Conservation (phyloP, 129 eudicot genomes). For the Saussurea involucrata region DNA sequence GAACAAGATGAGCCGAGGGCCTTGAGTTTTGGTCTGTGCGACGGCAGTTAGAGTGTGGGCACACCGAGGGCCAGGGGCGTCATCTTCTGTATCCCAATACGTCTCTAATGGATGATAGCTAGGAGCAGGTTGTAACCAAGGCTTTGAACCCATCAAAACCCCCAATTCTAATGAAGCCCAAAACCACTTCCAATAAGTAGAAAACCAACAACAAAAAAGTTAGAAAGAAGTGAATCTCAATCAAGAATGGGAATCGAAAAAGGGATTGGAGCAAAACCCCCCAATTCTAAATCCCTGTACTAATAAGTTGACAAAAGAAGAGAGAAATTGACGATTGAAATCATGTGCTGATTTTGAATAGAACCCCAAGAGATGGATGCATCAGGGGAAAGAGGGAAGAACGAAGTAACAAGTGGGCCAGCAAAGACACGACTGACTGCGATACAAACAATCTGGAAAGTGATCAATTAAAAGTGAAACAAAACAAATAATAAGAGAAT, state of each 20-base stretch:
- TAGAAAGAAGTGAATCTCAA: background rate
- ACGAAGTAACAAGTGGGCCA: background rate
- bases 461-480: background rate
- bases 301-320: background rate
- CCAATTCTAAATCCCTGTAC: too few species aligned
- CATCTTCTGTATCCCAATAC: conserved; percentile 74
- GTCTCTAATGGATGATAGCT: conserved; percentile 48
- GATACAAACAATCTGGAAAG: conserved; percentile 21
- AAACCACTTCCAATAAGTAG: background rate
- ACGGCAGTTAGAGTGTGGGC: conserved; percentile 91
- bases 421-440: background rate
- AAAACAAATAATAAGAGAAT: background rate
- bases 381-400: background rate
- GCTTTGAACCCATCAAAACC: conserved; percentile 77
- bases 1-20: conserved; percentile 81
- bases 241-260: background rate
- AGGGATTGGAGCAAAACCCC: background rate
- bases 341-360: background rate
- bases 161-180: background rate
- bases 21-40: conserved; percentile 75
- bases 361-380: background rate
- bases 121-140: conserved; percentile 83
- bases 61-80: conserved; percentile 90
- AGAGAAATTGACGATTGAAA: background rate
- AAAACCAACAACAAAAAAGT: background rate